Evolutionary conservation across 345 rosid genomes (phyloP).

Genomic region (Hypericum perforatum): DNA sequence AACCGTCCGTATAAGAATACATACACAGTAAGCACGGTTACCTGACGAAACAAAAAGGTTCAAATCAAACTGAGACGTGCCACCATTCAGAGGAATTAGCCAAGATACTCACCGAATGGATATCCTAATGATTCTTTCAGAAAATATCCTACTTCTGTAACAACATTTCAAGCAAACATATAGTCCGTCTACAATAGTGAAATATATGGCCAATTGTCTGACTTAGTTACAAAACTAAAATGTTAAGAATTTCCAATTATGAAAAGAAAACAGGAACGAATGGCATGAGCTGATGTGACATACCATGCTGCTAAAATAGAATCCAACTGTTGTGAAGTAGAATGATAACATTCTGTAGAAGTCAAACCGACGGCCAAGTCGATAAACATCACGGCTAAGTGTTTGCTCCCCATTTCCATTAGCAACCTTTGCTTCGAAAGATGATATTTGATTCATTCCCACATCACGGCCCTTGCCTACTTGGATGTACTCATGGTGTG

Average conservation of each 20-base stretch:
- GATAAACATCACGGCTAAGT: constrained; percentile 89
- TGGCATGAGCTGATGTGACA: constrained; percentile 6
- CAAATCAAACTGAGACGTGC: constrained; percentile 4
- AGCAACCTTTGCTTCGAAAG: constrained; percentile 91
- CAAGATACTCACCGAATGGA: too few relatives aligned
- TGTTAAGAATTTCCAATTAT: neutral
- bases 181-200: too few relatives aligned
- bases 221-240: too few relatives aligned
- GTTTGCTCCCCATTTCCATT: constrained; percentile 98
- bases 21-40: constrained; percentile 73
- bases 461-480: constrained; percentile 98
- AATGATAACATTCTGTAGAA: constrained; percentile 98
- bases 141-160: too few relatives aligned
- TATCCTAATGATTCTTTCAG: too few relatives aligned
- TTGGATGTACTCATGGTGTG: constrained; percentile 97
- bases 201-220: too few relatives aligned
- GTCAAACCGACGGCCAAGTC: constrained; percentile 84
- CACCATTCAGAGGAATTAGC: neutral
- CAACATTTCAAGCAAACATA: too few relatives aligned
- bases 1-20: constrained; percentile 89
- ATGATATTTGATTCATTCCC: constrained; percentile 89
- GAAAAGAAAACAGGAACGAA: neutral
- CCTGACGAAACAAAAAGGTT: constrained; percentile 33
- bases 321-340: constrained; percentile 93
- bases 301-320: constrained; percentile 96